Evolutionary conservation across 176 grass and related monocot species (phyloP).

Genomic region (Oryza australiensis): DNA sequence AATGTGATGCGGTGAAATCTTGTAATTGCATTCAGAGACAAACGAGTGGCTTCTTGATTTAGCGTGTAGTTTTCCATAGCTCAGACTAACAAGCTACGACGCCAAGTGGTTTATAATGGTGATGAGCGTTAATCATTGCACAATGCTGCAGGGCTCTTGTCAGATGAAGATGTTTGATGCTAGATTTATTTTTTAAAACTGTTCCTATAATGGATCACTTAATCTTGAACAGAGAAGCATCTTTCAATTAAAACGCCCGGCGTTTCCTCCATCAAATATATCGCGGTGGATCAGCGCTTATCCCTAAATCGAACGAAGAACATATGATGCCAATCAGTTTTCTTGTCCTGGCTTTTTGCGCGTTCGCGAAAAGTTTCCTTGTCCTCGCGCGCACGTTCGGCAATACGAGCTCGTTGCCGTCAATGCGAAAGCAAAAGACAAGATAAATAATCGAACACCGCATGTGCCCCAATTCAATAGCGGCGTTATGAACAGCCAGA

Average conservation of each 20-base stretch:
- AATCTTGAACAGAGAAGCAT: neutral
- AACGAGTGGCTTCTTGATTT: neutral
- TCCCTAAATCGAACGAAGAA: neutral
- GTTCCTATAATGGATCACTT: neutral
- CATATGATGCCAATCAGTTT: neutral
- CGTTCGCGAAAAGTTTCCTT: too few species aligned
- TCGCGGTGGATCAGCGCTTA: neutral
- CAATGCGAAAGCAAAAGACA: neutral
- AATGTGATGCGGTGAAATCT: too few species aligned
- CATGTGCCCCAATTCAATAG: conserved; percentile 15
- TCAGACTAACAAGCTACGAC: neutral
- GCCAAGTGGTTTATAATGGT: too few species aligned
- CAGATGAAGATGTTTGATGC: neutral
- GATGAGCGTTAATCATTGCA: neutral
- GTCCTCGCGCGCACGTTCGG: neutral
- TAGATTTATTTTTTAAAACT: too few species aligned
- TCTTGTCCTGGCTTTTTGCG: too few species aligned
- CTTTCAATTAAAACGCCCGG: neutral
- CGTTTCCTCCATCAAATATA: neutral
- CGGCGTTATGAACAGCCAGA: neutral
- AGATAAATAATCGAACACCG: neutral
- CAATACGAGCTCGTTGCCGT: neutral
- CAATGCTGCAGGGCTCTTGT: neutral
- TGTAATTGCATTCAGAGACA: too few species aligned
- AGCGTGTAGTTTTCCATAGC: neutral